phyloP scores from a whole-genome alignment of 495 filamentous ascomycete genomes.

The Viridothelium virens region DNA sequence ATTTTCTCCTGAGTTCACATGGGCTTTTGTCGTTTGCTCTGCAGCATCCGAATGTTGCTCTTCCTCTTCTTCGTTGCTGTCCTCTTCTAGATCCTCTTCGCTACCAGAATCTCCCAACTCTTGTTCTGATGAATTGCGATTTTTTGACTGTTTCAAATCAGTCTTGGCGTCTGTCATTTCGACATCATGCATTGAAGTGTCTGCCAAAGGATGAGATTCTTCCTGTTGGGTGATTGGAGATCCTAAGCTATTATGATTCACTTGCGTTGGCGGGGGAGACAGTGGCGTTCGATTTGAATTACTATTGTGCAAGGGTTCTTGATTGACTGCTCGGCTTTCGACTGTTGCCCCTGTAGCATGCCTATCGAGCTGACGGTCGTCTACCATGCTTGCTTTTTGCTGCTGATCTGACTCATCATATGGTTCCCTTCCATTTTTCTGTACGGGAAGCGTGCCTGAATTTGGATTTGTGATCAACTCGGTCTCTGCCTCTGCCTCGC shows the following conservation, averaged over 20 bases:
- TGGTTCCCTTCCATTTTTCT: not conserved
- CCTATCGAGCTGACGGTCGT: not conserved
- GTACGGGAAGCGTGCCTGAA: too few species aligned
- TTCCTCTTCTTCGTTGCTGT: not conserved
- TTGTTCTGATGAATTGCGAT: not conserved
- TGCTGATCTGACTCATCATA: not conserved
- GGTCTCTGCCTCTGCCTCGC: not conserved
- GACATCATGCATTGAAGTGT: not conserved
- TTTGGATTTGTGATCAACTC: too few species aligned
- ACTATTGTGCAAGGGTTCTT: not conserved
- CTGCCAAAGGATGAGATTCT: not conserved
- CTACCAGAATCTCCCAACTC: not conserved
- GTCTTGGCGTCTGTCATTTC: not conserved
- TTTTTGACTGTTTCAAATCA: not conserved
- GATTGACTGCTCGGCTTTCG: not conserved
- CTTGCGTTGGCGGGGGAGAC: slow-evolving; percentile 1
- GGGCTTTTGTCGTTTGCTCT: not conserved
- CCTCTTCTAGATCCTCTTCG: slow-evolving; percentile 1
- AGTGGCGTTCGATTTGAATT: not conserved
- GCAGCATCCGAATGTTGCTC: not conserved
- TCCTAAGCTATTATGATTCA: not conserved
- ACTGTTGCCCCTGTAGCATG: not conserved
- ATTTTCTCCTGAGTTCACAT: not conserved
- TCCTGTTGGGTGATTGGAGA: not conserved
- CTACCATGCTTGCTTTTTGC: not conserved